Conservation (phyloP, 257 asterid species). For the Gentiana straminea region DNA sequence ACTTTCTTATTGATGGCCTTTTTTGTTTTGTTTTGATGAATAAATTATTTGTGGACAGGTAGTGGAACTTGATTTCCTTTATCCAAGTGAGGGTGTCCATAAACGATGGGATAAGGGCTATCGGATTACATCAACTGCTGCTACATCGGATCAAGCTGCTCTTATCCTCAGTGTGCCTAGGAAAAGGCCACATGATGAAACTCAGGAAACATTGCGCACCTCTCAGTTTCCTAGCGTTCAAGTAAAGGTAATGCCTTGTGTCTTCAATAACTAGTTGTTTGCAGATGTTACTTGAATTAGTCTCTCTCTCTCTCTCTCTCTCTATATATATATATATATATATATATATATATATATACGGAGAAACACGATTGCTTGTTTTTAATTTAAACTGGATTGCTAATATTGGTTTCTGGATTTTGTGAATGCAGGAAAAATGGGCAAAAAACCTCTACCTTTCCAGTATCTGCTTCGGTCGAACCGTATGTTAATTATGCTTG, state of each 20-base stretch:
- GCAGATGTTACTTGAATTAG: too few species aligned
- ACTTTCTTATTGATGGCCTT: background rate
- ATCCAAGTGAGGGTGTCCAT: slow-evolving; percentile 44
- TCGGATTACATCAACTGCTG: slow-evolving; percentile 36
- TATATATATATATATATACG: too few species aligned
- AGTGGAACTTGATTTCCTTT: slow-evolving; percentile 39
- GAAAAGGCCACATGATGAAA: slow-evolving; percentile 26
- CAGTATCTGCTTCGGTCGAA: slow-evolving; percentile 27
- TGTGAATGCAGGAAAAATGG: slow-evolving; percentile 18
- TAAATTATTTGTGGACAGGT: slow-evolving; percentile 17
- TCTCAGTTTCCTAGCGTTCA: slow-evolving; percentile 35
- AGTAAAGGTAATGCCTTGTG: slow-evolving; percentile 18
- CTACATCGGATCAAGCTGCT: slow-evolving; percentile 39
- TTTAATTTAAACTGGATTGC: background rate
- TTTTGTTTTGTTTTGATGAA: background rate
- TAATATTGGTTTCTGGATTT: background rate
- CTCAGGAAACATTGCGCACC: slow-evolving; percentile 39
- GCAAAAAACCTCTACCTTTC: slow-evolving; percentile 27
- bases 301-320: too few species aligned
- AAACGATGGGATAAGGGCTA: slow-evolving; percentile 39
- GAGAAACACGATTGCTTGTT: too few species aligned
- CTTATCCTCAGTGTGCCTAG: slow-evolving; percentile 39
- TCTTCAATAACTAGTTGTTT: too few species aligned
- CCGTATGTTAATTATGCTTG: slow-evolving; percentile 14
- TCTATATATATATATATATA: too few species aligned